Conservation (phyloP, 768 basidiomycete genomes). For the Agrocybe pediades region DNA sequence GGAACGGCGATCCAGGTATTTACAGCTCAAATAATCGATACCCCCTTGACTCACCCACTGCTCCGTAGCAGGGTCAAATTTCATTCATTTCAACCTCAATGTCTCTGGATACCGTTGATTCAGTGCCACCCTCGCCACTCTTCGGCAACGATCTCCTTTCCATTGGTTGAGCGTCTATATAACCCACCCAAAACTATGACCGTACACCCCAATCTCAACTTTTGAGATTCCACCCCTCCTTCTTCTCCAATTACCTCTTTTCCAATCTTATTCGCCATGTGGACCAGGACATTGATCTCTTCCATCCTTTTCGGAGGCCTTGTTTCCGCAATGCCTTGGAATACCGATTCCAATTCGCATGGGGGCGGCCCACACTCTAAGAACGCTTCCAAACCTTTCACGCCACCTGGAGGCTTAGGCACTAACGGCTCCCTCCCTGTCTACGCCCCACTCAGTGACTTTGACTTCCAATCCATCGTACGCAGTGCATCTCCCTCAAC, state of each 20-base stretch:
- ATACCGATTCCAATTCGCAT: background rate
- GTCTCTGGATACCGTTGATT: background rate
- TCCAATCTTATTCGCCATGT: background rate
- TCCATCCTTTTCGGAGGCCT: background rate
- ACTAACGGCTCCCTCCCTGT: conserved; percentile 20
- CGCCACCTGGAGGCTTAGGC: conserved; percentile 21
- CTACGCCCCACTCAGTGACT: conserved; percentile 25
- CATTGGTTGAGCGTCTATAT: background rate
- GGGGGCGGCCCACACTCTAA: too few relatives aligned
- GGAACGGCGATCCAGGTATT: too few relatives aligned
- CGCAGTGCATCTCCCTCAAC: background rate
- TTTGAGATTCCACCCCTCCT: too few relatives aligned
- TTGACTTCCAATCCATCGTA: conserved; percentile 27
- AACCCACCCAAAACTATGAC: too few relatives aligned
- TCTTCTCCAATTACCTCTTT: background rate
- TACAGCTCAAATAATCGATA: too few relatives aligned
- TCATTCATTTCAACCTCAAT: background rate
- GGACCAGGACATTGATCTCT: background rate
- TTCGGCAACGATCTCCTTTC: background rate
- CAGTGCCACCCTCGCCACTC: background rate
- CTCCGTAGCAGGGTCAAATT: too few relatives aligned
- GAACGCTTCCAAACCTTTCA: background rate
- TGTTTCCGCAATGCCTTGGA: background rate
- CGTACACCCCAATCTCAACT: too few relatives aligned
- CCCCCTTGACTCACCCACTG: too few relatives aligned